Percentiles rank a stretch among this genome's conserved stretches.
Conservation (phyloP, 1,284 basidiomycete genomes). For the Cryptococcus amylolentus region DNA sequence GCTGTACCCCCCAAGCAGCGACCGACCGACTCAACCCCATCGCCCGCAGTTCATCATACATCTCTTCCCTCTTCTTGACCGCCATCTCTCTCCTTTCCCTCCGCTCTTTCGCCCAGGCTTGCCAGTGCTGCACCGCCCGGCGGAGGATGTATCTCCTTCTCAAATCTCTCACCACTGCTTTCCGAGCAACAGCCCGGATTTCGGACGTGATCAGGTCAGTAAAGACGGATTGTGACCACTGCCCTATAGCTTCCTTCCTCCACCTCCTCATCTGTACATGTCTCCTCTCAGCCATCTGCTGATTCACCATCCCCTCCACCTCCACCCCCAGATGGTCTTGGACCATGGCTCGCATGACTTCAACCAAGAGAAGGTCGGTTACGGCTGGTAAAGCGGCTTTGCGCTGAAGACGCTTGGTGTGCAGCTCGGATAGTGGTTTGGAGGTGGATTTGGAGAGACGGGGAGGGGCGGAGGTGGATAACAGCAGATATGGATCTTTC, state of each 20-base stretch:
- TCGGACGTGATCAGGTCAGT: neutral
- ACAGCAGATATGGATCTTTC: slow-evolving; percentile 1
- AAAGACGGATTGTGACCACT: slow-evolving; percentile 7
- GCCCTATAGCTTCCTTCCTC: slow-evolving; percentile 16
- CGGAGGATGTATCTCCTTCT: slow-evolving; percentile 12
- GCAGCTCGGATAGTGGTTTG: neutral
- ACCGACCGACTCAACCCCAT: slow-evolving; percentile 28
- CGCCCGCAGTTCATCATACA: slow-evolving; percentile 14
- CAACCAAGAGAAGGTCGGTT: slow-evolving; percentile 21
- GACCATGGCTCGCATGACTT: slow-evolving; percentile 24
- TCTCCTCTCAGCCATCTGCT: slow-evolving; percentile 18
- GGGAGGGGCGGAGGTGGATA: neutral
- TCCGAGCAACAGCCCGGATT: neutral
- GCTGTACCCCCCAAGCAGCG: neutral
- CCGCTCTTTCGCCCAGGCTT: slow-evolving; percentile 14
- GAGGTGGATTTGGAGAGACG: slow-evolving; percentile 1
- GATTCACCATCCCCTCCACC: slow-evolving; percentile 18
- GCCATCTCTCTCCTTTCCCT: slow-evolving; percentile 13
- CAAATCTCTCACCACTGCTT: slow-evolving; percentile 10
- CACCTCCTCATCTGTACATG: slow-evolving; percentile 14
- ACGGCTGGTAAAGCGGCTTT: slow-evolving; percentile 14
- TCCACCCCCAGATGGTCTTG: slow-evolving; percentile 13
- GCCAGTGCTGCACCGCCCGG: slow-evolving; percentile 19
- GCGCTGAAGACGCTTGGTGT: neutral
- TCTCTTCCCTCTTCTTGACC: slow-evolving; percentile 17